A percentile compares a stretch with the other conserved stretches of the same genome.
Conservation (phyloP, 352 stramenopile species). For the Phytophthora lateralis region DNA sequence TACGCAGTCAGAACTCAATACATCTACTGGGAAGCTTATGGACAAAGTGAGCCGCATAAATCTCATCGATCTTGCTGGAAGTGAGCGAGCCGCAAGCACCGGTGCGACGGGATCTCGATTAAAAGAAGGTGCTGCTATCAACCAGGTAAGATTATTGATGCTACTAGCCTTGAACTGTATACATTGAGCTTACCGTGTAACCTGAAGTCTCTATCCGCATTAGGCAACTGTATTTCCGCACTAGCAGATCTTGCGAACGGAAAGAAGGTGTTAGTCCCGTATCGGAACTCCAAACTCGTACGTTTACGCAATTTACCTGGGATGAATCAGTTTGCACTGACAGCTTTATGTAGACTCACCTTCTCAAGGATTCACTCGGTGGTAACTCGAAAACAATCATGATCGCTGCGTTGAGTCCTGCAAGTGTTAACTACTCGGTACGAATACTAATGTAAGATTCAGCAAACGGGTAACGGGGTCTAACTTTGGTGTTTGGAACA, state of each 20-base stretch:
- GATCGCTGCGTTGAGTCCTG: slow-evolving; percentile 89
- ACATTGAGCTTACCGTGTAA: background rate
- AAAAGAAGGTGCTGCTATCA: slow-evolving; percentile 95
- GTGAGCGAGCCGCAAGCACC: slow-evolving; percentile 89
- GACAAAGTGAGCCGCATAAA: slow-evolving; percentile 90
- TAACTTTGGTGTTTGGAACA: slow-evolving; percentile 37
- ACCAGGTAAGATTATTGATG: slow-evolving; percentile 55
- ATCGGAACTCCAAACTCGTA: slow-evolving; percentile 93
- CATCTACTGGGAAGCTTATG: slow-evolving; percentile 72
- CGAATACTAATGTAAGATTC: background rate
- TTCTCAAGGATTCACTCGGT: slow-evolving; percentile 86
- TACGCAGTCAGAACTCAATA: slow-evolving; percentile 78
- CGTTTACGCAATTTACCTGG: background rate
- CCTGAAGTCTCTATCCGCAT: slow-evolving; percentile 81
- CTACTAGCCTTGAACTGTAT: background rate
- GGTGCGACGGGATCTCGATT: slow-evolving; percentile 85
- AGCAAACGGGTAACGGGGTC: background rate
- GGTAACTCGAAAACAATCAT: slow-evolving; percentile 93
- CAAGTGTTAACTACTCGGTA: slow-evolving; percentile 88
- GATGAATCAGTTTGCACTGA: background rate
- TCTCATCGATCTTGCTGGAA: slow-evolving; percentile 93
- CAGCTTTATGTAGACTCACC: slow-evolving; percentile 56
- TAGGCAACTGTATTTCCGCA: slow-evolving; percentile 93
- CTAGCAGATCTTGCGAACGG: slow-evolving; percentile 86
- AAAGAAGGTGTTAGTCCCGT: slow-evolving; percentile 90